These are phyloP conservation scores for Torulaspora delbrueckii DNA, from an alignment of 805 yeast species.

Conservation along the genomic window DNA sequence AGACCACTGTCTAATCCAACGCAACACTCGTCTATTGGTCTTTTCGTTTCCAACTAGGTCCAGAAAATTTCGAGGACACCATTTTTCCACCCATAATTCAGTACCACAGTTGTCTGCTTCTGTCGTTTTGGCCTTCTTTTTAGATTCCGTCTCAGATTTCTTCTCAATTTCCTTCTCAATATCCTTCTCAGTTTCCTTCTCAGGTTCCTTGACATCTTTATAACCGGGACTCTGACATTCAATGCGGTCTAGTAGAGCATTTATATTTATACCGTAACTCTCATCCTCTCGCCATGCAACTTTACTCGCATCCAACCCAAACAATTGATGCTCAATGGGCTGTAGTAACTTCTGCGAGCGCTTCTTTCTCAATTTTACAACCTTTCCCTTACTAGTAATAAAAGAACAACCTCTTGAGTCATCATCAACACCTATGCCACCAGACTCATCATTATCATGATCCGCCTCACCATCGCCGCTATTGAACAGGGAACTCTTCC, in stretches of 20 bases:
- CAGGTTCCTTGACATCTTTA: not conserved
- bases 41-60: constrained; percentile 68
- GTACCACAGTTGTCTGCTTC: not conserved
- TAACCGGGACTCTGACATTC: constrained; percentile 22
- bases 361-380: constrained; percentile 11
- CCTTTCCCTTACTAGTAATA: constrained; percentile 14
- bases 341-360: not conserved
- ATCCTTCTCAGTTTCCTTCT: no score
- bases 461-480: not conserved
- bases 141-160: no score
- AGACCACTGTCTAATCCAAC: constrained; percentile 69
- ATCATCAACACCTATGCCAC: constrained; percentile 1
- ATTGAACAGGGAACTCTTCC: constrained; percentile 14
- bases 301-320: not conserved
- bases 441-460: not conserved
- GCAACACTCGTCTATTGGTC: constrained; percentile 51
- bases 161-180: no score
- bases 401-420: constrained; percentile 5
- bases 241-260: constrained; percentile 35
- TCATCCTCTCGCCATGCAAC: constrained; percentile 28
- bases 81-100: constrained; percentile 55
- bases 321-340: not conserved
- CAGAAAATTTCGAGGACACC: constrained; percentile 58
- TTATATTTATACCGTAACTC: constrained; percentile 39
- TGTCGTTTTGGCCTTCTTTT: not conserved